Base-by-base conservation (phyloP, 2,329 filamentous ascomycete species). In the Intubia oerlemansii region DNA sequence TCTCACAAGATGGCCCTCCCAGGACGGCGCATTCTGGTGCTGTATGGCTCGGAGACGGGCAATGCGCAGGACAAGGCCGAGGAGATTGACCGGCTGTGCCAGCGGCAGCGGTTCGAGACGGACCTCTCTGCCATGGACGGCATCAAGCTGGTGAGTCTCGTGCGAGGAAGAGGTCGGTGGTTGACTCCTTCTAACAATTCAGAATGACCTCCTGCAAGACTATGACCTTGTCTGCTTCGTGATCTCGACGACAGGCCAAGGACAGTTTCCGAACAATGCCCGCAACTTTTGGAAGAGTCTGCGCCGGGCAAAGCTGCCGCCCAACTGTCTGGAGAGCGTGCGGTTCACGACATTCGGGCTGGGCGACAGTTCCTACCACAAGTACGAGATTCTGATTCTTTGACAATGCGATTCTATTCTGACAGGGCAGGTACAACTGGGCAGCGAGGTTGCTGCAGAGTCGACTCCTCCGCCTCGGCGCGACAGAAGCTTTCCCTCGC, bases 11-110 rank as follows among this genome's bases (percentile, higher is more conserved):
- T n/a, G n/a, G n/a, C n/a, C n/a, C n/a, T n/a, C n/a, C n/a, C n/a
- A n/a, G n/a, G n/a, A n/a, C 25, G 62, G 39, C 54, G 51, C 33
- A 49, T 64, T 28, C 64, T 91, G 39, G 61, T 98, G 33, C 62
- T 91, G 19, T 98, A 92, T 52, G 88, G 81, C 31, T 90, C 85
- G 22, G 88, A 98, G 55, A 95, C 84, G 14, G 88, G 88, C 32
- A 93, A 88, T 44, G 75, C 81, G 31, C 79, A 92, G 50, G 85
- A 95, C 50, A 67, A 85, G 37, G 85, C 88, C 13, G 72, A 81
- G 42, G 81, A 93, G 46, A 56, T 95, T 36, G 79, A 74, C 22
- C 61, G 71, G 23, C 51, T 79, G 38, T 64, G 70, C 20, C 71
- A 85, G 51, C 65, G 85, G 18, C 54, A 93, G 33, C 79, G 71